Conservation (phyloP, 805 yeast genomes). For the Suhomyces emberorum region DNA sequence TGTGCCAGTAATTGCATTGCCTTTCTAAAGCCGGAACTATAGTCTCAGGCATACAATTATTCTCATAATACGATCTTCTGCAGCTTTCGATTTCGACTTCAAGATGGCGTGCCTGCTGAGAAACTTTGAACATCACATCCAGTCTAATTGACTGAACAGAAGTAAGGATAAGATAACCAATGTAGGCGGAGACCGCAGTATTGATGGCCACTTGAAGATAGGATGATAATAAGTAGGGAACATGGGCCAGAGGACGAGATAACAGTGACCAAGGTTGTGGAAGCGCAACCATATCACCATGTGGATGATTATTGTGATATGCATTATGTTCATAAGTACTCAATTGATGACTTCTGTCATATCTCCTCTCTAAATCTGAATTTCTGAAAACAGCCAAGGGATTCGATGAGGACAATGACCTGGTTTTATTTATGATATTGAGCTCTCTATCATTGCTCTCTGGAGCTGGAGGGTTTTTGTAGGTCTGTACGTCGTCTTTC, state of each 20-base stretch:
- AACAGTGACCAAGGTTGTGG: conserved; percentile 60
- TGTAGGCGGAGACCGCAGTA: conserved; percentile 42
- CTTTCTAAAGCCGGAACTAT: conserved; percentile 57
- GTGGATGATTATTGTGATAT: too few species aligned
- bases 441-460: background rate
- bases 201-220: conserved; percentile 59
- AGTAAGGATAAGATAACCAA: conserved; percentile 40
- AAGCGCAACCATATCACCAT: conserved; percentile 23
- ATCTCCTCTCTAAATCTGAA: too few species aligned
- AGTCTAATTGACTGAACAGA: conserved; percentile 47
- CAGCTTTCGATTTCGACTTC: conserved; percentile 54
- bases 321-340: too few species aligned
- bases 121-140: conserved; percentile 54
- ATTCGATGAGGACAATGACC: too few species aligned
- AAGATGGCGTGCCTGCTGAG: conserved; percentile 43
- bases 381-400: too few species aligned
- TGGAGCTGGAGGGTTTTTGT: background rate
- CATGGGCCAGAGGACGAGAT: conserved; percentile 49
- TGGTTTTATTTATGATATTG: background rate
- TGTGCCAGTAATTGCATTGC: conserved; percentile 59
- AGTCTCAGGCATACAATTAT: conserved; percentile 54
- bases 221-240: conserved; percentile 57
- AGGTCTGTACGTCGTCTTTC: too few species aligned
- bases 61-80: conserved; percentile 47
- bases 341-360: too few species aligned